Base-by-base conservation (phyloP, 208 protist species). In the Crithidia expoeki region DNA sequence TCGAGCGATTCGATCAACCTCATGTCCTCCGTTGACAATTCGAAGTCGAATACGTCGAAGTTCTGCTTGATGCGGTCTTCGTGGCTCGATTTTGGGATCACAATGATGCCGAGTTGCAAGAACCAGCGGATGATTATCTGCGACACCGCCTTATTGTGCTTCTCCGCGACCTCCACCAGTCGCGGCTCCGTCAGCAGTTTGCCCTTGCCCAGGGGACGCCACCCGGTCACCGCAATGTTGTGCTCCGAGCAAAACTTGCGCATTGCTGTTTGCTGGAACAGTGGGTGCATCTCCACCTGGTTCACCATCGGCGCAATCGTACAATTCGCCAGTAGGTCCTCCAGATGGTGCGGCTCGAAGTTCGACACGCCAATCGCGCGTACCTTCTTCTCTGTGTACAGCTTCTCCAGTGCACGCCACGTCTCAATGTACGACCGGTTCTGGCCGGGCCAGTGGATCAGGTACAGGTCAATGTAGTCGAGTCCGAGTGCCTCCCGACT, bases 381-480 rank as follows among this genome's bases (percentile, higher is more conserved):
- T 27, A 94, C 78, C 56, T 94, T 94, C 53, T 83, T 86, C 19
- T 88, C 69, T 11, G 70, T 79, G 42, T 94, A 86, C 28, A 96
- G 80, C 42, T 93, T 79, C 74, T 97, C 92, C 69, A 97, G 84
- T 2, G 90, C 93, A 12, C 71, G 42, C 92, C 90, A 97, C 23
- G 91, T 93, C 58, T 91, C 84, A 7, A 88, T 23, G 64, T 81
- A 90, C 49, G 65, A 65, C 16, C 27, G 44, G 5, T 68, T 55
- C 12, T 90, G 52, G 44, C 73, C 36, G 0, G 98, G 98, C 86
- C 91, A 99, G 72, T 99, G 98, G 40, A 99, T 96, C 17, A 98
- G 81, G 76, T 97, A 99, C 17, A 98, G 84, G 69, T 99, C 98
- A n/a, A 99, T 49, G 71, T 99, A 98, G 5, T 89, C 74, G 2